Conservation (phyloP, 108 stramenopile species). For the Discostella pseudostelligera region DNA sequence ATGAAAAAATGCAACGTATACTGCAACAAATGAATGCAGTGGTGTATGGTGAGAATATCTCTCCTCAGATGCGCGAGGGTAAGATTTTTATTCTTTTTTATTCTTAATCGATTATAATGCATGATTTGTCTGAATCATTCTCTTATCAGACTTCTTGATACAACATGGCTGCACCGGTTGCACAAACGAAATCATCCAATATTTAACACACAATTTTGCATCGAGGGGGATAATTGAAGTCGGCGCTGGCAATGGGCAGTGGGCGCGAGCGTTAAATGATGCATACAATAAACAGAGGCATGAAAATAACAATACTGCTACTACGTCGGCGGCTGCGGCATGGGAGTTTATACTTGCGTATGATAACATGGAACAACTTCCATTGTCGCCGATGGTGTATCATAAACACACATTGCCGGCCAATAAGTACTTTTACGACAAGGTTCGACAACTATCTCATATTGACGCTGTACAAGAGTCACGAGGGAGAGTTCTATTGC, state of each 20-base stretch:
- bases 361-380: conserved; percentile 67
- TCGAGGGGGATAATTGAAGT: conserved; percentile 78
- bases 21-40: conserved; percentile 46
- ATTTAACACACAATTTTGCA: conserved; percentile 42
- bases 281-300: conserved; percentile 24
- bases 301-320: conserved; percentile 9
- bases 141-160: conserved; percentile 51
- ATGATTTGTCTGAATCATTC: neutral
- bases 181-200: conserved; percentile 56
- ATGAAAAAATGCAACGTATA: conserved; percentile 37
- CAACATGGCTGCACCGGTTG: conserved; percentile 77
- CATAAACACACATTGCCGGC: conserved; percentile 67
- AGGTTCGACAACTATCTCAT: conserved; percentile 50
- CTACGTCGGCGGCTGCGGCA: neutral
- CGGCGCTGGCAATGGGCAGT: conserved; percentile 86
- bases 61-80: conserved; percentile 67
- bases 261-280: conserved; percentile 64
- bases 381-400: conserved; percentile 69
- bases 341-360: conserved; percentile 69
- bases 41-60: conserved; percentile 69
- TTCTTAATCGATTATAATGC: neutral
- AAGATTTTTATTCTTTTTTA: neutral
- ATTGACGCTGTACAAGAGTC: conserved; percentile 40
- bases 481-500: conserved; percentile 66
- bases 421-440: conserved; percentile 66